Evolutionary conservation across 2,329 filamentous ascomycete genomes (phyloP).

Genomic region (Alternaria infectoria): DNA sequence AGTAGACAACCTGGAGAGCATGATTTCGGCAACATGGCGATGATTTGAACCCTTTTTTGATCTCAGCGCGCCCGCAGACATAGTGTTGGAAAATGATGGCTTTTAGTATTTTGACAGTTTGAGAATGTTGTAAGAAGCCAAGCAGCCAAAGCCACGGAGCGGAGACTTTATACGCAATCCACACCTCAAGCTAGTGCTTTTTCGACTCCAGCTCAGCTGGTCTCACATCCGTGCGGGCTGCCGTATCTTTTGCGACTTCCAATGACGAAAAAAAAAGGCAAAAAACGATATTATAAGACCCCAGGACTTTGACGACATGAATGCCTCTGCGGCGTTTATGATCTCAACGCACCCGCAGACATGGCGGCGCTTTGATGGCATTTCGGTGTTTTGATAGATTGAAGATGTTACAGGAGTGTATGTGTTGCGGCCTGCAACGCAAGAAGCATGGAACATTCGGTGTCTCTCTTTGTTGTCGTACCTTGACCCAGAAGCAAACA

Average conservation of each 20-base stretch:
- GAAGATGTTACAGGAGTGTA: background rate
- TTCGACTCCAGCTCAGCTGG: background rate
- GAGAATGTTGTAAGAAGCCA: background rate
- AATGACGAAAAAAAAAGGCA: too few species aligned
- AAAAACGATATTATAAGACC: too few species aligned
- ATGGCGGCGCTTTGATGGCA: rapidly evolving
- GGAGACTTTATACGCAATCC: background rate
- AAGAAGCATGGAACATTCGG: rapidly evolving
- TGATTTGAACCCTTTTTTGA: background rate
- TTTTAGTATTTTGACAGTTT: background rate
- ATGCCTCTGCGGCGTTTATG: too few species aligned
- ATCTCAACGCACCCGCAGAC: background rate
- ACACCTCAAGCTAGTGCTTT: background rate
- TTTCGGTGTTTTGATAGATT: background rate
- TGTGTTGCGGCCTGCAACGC: background rate
- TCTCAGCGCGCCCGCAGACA: too few species aligned
- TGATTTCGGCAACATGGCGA: background rate
- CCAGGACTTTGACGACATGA: too few species aligned
- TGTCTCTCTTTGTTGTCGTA: background rate
- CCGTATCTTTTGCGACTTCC: too few species aligned
- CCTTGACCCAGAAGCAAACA: background rate
- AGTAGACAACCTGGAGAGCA: rapidly evolving
- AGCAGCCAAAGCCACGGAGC: background rate
- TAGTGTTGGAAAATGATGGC: too few species aligned
- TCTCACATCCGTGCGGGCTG: too few species aligned